Evolutionary conservation across 768 basidiomycete genomes (phyloP), one percentile per base, ranked within the genome.

Genomic region (Tricholoma hemisulphureum): DNA sequence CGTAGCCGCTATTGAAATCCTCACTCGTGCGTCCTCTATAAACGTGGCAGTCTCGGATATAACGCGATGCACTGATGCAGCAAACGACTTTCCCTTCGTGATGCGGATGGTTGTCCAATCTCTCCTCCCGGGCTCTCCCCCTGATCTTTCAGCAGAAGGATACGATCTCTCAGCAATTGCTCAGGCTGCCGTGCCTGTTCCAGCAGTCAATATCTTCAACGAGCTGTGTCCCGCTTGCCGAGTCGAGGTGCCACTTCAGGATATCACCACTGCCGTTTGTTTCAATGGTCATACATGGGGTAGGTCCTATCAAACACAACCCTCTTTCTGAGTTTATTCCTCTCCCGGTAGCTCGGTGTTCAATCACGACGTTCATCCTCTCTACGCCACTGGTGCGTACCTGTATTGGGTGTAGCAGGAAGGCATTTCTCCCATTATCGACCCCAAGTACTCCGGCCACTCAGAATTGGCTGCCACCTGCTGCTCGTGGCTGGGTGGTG

Each of bases 161-260:
- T 61, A 71, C 32, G 31, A 63, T 6, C 67, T 79, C 13, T 69
- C 73, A 26, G 60, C 53, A 0, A 58, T 66, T 4, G 67, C 75
- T 18, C 67, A 73, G 35, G 59, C 61, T 18, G 64, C 73, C 41
- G 65, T 63, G 51, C 55, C 67, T 32, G 62, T 65, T 29, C 73
- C 74, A 6, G 65, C 80, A 43, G 67, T 72, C 51, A 74, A 66
- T 52, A 74, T 73, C 29, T 71, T 85, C 45, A 77, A 80, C 52
- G 91, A 93, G 72, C 63, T 69, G 16, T 94, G 92, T 62, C 90
- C 91, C 2, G 92, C 91, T 14, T 94, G 92, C 72, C 70, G 78
- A 35, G 78, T 79, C 1, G 76, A 77, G 37, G 77, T 94, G 23
- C 83, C 82, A 2, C 66, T 91, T 53, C 69, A 82, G 51, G 82